Base-by-base conservation (phyloP, 2,329 filamentous ascomycete genomes). In the Ramularia collo-cygni region DNA sequence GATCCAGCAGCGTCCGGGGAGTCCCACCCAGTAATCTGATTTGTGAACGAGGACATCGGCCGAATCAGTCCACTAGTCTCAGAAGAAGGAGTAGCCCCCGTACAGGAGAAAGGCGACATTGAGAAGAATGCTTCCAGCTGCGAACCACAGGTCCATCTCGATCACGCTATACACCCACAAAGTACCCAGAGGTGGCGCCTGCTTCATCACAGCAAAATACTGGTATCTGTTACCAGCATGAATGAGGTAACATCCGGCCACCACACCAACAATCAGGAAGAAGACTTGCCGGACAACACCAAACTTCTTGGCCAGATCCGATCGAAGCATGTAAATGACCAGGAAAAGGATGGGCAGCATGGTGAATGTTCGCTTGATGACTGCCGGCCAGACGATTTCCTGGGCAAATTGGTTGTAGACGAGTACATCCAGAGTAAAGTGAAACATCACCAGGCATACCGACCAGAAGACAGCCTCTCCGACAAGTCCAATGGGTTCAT, bases 121-220 rank as follows among this genome's bases (percentile, higher is more conserved):
- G n/a, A 66, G 60, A 28, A 66, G 40, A 15, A 76, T 62, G 31
- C 72, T 77, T n/a, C 66, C 55, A 16, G 81, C 66, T 0, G 84
- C 85, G 55, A 76, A 79, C 0, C 70, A 56, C 28, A 94, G 67
- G 40, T 86, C 75, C 65, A 95, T 74, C 67, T 98, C 92, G 33
- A 96, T 74, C 15, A 96, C 81, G 21, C 83, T 79, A 88, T 90
- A 96, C 4, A 96, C 75, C 89, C 90, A 96, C 13, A 96, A 63
- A 28, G 85, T 90, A 0, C 87, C 92, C 10, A 95, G 62, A 4
- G 88, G 81, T n/a, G 92, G 92, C 0, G 88, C 84, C 48, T 79
- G 80, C 68, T 95, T 93, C 86, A 96, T 89, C 14, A 94, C 80
- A 5, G 84, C 83, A 52, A 93, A 79, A 56, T 95, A 96, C 4